Base-by-base conservation (phyloP, 768 basidiomycete species). In the Tephrocybe sp. region DNA sequence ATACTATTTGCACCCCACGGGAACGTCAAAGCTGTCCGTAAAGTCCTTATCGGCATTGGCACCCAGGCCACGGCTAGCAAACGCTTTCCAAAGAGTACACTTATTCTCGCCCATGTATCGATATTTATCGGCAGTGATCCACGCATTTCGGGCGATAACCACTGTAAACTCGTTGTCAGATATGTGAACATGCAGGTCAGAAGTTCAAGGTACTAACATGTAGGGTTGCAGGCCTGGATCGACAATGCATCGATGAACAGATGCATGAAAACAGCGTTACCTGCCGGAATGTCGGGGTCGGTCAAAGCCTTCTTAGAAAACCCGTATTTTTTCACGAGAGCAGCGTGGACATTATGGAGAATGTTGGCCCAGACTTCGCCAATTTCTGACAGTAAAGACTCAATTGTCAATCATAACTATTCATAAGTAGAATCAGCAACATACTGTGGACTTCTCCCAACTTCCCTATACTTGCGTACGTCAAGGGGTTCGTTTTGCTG, bases 311-410 rank as follows among this genome's bases (percentile, higher is more conserved):
- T 36, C 34, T n/a, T 42, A 24, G 55, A 57, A 32, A 54, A 59
- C 3, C 60, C 62, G 25, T 54, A 52, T 2, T 42, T 51, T 1
- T 4, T n/a, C 17, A 63, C 55, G 28, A 65, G 60, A 11, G 58
- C 56, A 10, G 60, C 54, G 50, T 53, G 53, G 8, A 65, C 62
- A 21, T 61, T 60, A 51, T 63, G 60, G 3, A 62, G 60, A 17
- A 63, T 62, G 54, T 60, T 65, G 15, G 54, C 62, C 64, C 64
- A 65, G 15, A 79, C 70, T 57, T 78, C 77, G 28, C 78, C 78
- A 51, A 78, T 77, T 38, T 58, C 63, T 61, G 30, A 20, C 25
- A 28, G n/a, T n/a, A 3, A 1, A 15, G 4, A 21, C 11, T 9
- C 51, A n/a, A 18, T 18, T 9, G 20, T 51, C 21, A 43, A 28